A percentile compares a stretch with the other conserved stretches of the same genome.
Conservation (phyloP, 2,329 filamentous ascomycete genomes). For the Fusarium sp. region DNA sequence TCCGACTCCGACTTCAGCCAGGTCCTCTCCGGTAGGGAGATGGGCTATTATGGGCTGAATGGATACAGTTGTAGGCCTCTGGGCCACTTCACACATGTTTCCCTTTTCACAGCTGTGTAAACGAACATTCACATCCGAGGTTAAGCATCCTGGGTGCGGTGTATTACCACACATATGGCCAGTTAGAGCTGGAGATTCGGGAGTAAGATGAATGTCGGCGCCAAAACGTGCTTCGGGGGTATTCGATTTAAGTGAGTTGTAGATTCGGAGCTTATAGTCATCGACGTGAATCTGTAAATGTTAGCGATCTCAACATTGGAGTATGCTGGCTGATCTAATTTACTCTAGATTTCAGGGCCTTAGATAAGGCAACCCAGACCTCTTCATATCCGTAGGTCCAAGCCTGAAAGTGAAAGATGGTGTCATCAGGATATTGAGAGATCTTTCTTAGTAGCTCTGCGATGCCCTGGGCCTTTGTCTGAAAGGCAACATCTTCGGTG, state of each 20-base stretch:
- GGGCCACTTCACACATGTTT: conserved; percentile 65
- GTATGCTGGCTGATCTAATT: background rate
- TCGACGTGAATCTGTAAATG: conserved; percentile 79
- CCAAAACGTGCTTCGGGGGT: conserved; percentile 54
- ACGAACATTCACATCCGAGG: conserved; percentile 67
- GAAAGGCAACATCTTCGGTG: conserved; percentile 58
- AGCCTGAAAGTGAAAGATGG: conserved; percentile 83
- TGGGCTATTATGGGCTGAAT: conserved; percentile 83
- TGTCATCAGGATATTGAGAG: conserved; percentile 73
- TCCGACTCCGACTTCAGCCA: conserved; percentile 80
- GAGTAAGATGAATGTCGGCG: conserved; percentile 57
- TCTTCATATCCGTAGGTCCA: conserved; percentile 95
- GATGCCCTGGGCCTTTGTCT: conserved; percentile 78
- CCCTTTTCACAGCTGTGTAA: conserved; percentile 90
- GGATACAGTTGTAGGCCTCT: conserved; percentile 68
- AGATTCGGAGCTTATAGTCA: conserved; percentile 80
- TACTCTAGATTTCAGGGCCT: conserved; percentile 73
- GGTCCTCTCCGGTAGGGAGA: conserved; percentile 66
- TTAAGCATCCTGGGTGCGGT: conserved; percentile 76
- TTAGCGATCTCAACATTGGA: conserved; percentile 1
- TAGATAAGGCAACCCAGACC: conserved; percentile 85
- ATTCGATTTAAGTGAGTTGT: conserved; percentile 68
- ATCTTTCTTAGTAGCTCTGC: conserved; percentile 78
- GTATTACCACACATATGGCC: conserved; percentile 82
- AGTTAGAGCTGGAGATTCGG: conserved; percentile 74